These are phyloP conservation scores for Phytophthora melonis DNA, from an alignment of 352 stramenopile genomes.

Conservation along the genomic window DNA sequence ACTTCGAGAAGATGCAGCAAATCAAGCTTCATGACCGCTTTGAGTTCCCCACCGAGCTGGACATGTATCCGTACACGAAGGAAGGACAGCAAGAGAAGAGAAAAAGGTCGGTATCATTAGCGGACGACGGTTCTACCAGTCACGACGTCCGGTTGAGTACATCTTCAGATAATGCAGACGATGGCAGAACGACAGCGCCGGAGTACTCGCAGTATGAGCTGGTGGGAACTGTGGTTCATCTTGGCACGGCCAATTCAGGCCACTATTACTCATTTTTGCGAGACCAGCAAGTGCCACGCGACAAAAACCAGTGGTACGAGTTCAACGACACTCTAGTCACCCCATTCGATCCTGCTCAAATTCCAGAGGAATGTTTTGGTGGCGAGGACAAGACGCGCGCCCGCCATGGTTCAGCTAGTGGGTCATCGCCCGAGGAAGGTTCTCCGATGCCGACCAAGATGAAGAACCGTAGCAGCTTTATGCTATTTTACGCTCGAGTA, in stretches of 20 bases:
- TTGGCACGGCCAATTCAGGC: constrained; percentile 87
- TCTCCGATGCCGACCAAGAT: constrained; percentile 48
- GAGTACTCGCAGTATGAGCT: constrained; percentile 91
- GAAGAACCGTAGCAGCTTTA: constrained; percentile 90
- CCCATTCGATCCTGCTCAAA: constrained; percentile 73
- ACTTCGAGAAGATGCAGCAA: constrained; percentile 95
- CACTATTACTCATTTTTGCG: constrained; percentile 93
- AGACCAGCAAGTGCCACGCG: constrained; percentile 56
- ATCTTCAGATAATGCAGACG: constrained; percentile 29
- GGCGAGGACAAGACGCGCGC: constrained; percentile 47
- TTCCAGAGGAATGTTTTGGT: constrained; percentile 81
- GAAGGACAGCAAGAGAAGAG: constrained; percentile 82
- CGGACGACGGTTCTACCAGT: constrained; percentile 22
- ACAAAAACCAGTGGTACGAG: constrained; percentile 76
- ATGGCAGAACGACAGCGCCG: constrained; percentile 51
- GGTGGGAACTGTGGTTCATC: constrained; percentile 89
- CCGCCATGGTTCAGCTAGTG: constrained; percentile 33
- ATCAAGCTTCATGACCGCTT: constrained; percentile 95
- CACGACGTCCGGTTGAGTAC: constrained; percentile 43
- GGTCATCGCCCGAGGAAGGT: constrained; percentile 23
- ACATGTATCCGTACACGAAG: constrained; percentile 93
- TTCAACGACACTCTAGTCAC: constrained; percentile 91
- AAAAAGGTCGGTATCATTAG: constrained; percentile 34
- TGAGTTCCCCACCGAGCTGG: constrained; percentile 91
- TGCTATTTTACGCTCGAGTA: constrained; percentile 85